phyloP scores from a whole-genome alignment of 2,329 filamentous ascomycete species.

The Sporothrix schenckii region DNA sequence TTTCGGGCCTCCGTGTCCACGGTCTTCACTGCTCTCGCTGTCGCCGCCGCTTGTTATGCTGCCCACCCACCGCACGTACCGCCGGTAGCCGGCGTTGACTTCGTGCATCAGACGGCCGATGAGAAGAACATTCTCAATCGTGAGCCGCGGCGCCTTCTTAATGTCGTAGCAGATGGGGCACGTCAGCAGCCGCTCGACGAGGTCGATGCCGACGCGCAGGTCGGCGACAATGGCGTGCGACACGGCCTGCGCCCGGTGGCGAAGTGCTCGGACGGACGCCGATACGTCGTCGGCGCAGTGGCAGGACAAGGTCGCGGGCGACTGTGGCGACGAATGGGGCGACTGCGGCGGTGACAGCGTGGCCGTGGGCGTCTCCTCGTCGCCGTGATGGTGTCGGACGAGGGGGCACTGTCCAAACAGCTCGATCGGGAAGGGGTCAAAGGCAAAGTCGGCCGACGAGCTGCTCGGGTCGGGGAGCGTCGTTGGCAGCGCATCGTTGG shows the following conservation, averaged over 20 bases:
- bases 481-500: background rate
- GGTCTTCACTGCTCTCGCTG: background rate
- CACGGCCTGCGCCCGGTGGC: background rate
- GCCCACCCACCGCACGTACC: slow-evolving; percentile 27
- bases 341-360: background rate
- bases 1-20: background rate
- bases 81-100: slow-evolving; percentile 25
- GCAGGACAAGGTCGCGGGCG: background rate
- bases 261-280: background rate
- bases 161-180: slow-evolving; percentile 29
- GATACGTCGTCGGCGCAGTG: slow-evolving; percentile 25
- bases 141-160: slow-evolving; percentile 27
- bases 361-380: background rate
- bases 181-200: slow-evolving; percentile 23
- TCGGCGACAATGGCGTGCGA: slow-evolving; percentile 26
- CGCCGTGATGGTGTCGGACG: background rate
- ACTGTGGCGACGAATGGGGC: background rate
- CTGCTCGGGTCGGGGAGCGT: background rate
- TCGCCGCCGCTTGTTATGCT: no score
- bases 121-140: slow-evolving; percentile 29
- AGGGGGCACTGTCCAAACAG: slow-evolving; percentile 17
- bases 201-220: slow-evolving; percentile 23
- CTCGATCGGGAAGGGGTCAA: slow-evolving; percentile 21
- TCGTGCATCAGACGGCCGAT: slow-evolving; percentile 28
- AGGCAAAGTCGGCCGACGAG: slow-evolving; percentile 11